phyloP scores from a whole-genome alignment of 2,329 filamentous ascomycete genomes.

The Emergomyces orientalis region DNA sequence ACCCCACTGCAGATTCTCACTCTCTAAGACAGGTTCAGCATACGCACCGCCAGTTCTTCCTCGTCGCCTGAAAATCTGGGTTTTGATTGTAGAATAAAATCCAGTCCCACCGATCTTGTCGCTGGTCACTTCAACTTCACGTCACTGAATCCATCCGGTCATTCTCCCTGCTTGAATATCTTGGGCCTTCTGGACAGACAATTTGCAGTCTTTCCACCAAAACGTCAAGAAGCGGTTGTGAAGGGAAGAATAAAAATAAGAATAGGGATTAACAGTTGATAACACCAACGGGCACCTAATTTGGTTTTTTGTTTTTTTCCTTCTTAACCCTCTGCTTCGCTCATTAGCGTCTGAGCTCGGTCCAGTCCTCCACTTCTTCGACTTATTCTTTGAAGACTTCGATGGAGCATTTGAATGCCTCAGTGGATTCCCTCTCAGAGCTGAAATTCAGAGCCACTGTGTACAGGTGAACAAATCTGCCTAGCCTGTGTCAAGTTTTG shows the following conservation, averaged over 20 bases:
- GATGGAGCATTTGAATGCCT: slow-evolving; percentile 22
- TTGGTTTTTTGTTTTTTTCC: no score
- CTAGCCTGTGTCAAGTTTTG: slow-evolving; percentile 7
- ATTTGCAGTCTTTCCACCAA: background rate
- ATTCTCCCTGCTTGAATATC: background rate
- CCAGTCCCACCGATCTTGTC: no score
- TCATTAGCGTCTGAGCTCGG: background rate
- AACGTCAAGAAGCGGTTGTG: background rate
- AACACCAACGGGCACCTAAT: no score
- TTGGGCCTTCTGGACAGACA: background rate
- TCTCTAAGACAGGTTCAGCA: background rate
- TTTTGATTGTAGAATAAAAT: background rate
- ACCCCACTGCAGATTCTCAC: slow-evolving; percentile 5
- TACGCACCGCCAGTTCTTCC: background rate
- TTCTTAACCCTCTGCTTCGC: background rate
- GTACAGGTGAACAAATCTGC: slow-evolving; percentile 18
- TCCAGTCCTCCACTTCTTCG: background rate
- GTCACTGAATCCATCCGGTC: background rate
- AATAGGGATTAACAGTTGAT: no score
- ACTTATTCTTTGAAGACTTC: slow-evolving; percentile 12
- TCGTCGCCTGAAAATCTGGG: background rate
- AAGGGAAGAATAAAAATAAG: background rate
- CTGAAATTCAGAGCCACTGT: slow-evolving; percentile 20
- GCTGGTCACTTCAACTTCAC: background rate
- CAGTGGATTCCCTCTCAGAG: slow-evolving; percentile 20